Evolutionary conservation across 306 rosid genomes (phyloP).

Genomic region (Prunus mume): DNA sequence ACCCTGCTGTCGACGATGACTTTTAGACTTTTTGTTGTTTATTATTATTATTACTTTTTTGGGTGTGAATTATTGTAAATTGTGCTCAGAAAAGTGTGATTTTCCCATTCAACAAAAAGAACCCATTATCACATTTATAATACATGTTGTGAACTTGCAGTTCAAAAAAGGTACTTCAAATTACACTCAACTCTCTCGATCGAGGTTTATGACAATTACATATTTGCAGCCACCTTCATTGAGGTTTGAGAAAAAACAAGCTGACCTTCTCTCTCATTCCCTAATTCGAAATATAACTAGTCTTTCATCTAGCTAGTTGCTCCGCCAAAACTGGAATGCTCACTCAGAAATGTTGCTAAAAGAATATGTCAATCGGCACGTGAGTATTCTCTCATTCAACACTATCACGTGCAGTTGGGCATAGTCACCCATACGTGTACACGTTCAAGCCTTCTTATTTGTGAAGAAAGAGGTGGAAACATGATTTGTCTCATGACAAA

Average conservation of each 20-base stretch:
- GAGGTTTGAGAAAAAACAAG: background rate
- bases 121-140: background rate
- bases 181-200: background rate
- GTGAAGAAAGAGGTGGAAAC: background rate
- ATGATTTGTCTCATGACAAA: background rate
- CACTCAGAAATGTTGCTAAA: background rate
- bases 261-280: background rate
- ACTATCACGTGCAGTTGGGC: background rate
- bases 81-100: background rate
- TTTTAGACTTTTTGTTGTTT: background rate
- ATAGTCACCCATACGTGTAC: background rate
- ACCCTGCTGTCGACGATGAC: slow-evolving; percentile 17
- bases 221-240: background rate
- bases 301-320: background rate
- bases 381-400: background rate
- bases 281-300: background rate
- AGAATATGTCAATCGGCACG: background rate
- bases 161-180: background rate
- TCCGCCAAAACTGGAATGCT: slow-evolving; percentile 3
- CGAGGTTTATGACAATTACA: background rate
- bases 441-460: background rate
- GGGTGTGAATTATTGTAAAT: too few species aligned
- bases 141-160: background rate
- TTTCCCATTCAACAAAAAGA: background rate
- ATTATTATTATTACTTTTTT: background rate